These are phyloP conservation scores for Casuarina equisetifolia DNA, from an alignment of 306 rosid species.

Conservation along the genomic window DNA sequence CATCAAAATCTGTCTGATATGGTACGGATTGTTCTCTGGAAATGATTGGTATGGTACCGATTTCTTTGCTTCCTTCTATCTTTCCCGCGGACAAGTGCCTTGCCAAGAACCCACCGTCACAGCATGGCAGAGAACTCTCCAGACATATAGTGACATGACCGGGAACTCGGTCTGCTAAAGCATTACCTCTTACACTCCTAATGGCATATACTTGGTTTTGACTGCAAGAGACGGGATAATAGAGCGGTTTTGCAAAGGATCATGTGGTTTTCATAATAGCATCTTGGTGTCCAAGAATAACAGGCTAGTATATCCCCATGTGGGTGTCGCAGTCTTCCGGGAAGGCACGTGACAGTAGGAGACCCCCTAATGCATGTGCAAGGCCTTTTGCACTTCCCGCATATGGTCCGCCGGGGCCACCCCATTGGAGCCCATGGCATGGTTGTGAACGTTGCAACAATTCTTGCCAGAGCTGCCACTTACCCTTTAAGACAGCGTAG, in stretches of 20 bases:
- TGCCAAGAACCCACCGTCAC: conserved; percentile 17
- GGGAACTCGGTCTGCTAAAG: conserved; percentile 26
- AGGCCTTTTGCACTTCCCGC: conserved; percentile 33
- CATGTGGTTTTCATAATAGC: conserved; percentile 36
- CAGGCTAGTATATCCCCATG: conserved; percentile 29
- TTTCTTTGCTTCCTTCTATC: conserved; percentile 32
- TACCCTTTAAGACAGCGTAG: conserved; percentile 31
- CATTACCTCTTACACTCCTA: conserved; percentile 26
- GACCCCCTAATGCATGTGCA: conserved; percentile 32
- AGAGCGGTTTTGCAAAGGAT: conserved; percentile 38
- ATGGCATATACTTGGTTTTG: conserved; percentile 35
- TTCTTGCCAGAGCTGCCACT: conserved; percentile 33
- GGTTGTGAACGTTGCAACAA: conserved; percentile 24
- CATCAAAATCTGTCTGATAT: conserved; percentile 28
- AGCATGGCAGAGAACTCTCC: conserved; percentile 32
- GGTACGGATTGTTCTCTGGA: conserved; percentile 28
- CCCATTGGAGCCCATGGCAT: conserved; percentile 27
- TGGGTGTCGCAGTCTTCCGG: neutral
- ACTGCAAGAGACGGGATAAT: conserved; percentile 30
- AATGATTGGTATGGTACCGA: conserved; percentile 7
- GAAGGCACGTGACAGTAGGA: neutral
- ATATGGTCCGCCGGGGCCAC: conserved; percentile 18
- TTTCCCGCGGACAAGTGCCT: neutral
- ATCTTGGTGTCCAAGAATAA: neutral
- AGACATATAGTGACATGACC: conserved; percentile 29